phyloP scores from a whole-genome alignment of 306 rosid genomes.

The Cicer pinnatifidum region DNA sequence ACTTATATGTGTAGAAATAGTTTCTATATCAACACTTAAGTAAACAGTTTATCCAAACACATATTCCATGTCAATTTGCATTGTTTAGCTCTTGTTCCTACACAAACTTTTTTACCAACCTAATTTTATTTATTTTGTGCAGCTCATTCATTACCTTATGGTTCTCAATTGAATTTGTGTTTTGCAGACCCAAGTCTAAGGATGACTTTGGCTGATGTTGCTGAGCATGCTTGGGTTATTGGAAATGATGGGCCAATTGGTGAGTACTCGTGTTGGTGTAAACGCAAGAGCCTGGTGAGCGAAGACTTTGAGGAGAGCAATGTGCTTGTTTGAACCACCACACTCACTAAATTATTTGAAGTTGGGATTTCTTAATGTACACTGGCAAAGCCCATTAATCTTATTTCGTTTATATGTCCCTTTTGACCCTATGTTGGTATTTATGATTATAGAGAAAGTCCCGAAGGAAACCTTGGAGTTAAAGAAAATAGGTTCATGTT shows the following conservation, averaged over 20 bases:
- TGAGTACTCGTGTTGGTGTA: constrained; percentile 80
- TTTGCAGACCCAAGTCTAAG: constrained; percentile 71
- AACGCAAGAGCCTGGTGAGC: constrained; percentile 52
- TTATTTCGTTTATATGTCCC: background rate
- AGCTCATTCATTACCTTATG: background rate
- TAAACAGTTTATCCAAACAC: background rate
- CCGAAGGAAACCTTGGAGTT: constrained; percentile 34
- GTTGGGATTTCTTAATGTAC: constrained; percentile 55
- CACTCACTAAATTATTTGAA: constrained; percentile 44
- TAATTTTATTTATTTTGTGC: constrained; percentile 18
- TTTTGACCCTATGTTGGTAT: constrained; percentile 7
- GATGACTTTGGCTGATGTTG: constrained; percentile 70
- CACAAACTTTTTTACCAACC: background rate
- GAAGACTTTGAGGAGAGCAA: constrained; percentile 55
- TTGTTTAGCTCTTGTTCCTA: background rate
- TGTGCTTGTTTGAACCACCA: constrained; percentile 45
- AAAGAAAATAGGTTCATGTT: constrained; percentile 26
- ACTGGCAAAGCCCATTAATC: constrained; percentile 34
- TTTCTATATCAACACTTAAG: background rate
- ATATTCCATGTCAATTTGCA: constrained; percentile 3
- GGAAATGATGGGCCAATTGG: constrained; percentile 82
- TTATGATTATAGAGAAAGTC: constrained; percentile 27
- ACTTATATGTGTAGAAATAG: background rate
- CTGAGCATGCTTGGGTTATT: constrained; percentile 72
- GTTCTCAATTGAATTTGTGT: constrained; percentile 16